A percentile compares a stretch with the other conserved stretches of the same genome.
These are phyloP conservation scores for Pestalotiopsis sp. DNA, from an alignment of 2,329 filamentous ascomycete species.

Conservation along the genomic window DNA sequence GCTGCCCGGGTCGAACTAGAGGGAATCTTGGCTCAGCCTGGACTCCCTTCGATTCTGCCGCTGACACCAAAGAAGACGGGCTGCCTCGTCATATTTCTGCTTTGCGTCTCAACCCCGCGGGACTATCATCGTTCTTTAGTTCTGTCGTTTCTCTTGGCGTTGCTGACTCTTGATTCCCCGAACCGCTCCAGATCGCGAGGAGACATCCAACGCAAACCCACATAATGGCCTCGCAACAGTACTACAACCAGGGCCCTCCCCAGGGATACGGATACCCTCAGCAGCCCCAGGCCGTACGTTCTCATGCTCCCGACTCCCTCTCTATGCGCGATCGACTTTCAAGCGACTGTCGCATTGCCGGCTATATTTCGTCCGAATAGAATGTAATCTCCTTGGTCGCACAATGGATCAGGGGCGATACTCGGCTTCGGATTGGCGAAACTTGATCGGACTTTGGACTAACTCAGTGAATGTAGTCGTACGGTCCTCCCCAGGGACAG, in stretches of 20 bases:
- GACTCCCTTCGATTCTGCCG: background rate
- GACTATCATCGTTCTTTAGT: background rate
- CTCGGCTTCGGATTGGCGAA: too few species aligned
- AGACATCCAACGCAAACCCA: slow-evolving; percentile 8
- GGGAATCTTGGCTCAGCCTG: slow-evolving; percentile 1
- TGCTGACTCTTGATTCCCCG: slow-evolving; percentile 16
- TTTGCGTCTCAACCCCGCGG: background rate
- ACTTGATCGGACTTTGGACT: background rate
- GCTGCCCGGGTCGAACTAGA: background rate
- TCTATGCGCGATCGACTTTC: background rate
- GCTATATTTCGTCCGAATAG: background rate
- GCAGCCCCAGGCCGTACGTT: slow-evolving; percentile 45
- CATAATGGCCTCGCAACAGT: slow-evolving; percentile 32
- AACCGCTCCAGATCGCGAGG: background rate
- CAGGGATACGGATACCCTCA: slow-evolving; percentile 38
- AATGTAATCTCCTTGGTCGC: background rate
- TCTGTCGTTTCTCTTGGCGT: background rate
- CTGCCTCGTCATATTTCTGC: background rate
- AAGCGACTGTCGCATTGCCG: slow-evolving; percentile 8
- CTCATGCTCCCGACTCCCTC: background rate
- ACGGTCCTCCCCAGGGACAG: slow-evolving; percentile 38
- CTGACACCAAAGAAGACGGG: background rate
- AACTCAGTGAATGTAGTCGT: slow-evolving; percentile 31
- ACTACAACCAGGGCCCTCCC: slow-evolving; percentile 34
- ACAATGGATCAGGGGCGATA: background rate